These are phyloP conservation scores for Neurospora terricola DNA, from an alignment of 495 filamentous ascomycete genomes.

Conservation along the genomic window DNA sequence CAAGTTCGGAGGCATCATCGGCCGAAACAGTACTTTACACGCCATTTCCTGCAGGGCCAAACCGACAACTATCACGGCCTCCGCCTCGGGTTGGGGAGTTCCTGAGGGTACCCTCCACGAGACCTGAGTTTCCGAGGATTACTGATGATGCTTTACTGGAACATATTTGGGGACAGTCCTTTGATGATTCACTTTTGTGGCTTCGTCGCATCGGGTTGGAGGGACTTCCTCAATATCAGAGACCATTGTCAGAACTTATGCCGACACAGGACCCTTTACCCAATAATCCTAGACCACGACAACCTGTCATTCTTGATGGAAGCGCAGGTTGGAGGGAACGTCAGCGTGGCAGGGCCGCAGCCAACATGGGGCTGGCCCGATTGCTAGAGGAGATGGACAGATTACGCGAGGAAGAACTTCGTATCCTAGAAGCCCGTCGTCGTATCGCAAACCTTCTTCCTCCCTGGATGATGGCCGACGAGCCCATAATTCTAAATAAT, in stretches of 20 bases:
- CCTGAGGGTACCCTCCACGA: background rate
- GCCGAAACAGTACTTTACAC: background rate
- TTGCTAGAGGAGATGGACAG: background rate
- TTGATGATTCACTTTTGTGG: background rate
- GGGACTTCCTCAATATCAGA: background rate
- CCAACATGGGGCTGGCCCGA: background rate
- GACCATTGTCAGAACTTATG: background rate
- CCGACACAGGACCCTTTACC: background rate
- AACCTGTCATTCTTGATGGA: background rate
- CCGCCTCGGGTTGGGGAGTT: background rate
- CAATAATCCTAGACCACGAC: background rate
- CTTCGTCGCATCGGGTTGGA: background rate
- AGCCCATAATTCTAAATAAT: background rate
- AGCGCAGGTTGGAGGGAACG: background rate
- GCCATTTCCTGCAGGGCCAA: background rate
- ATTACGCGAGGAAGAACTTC: background rate
- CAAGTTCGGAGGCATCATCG: background rate
- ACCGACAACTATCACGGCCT: background rate
- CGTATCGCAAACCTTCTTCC: background rate
- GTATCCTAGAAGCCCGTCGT: background rate
- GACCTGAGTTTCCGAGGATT: background rate
- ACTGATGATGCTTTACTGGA: background rate
- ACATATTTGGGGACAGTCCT: background rate
- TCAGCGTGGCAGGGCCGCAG: background rate
- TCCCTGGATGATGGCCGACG: background rate